These are phyloP conservation scores for Paraphoma sp. DNA, from an alignment of 2,329 filamentous ascomycete species.

Conservation along the genomic window DNA sequence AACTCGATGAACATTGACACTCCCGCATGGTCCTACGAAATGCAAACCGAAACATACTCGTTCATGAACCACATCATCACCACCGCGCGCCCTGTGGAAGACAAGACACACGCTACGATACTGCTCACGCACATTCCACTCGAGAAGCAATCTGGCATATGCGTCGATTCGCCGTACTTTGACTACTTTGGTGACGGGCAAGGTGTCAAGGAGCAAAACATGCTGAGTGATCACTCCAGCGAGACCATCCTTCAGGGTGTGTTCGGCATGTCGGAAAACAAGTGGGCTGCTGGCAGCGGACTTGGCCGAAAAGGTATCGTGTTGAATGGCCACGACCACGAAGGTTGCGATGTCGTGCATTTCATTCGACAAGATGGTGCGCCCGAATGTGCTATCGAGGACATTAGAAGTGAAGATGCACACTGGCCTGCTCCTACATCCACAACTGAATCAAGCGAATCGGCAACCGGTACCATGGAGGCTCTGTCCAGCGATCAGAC, in stretches of 20 bases:
- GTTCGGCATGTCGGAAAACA: slow-evolving; percentile 75
- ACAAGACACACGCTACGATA: slow-evolving; percentile 74
- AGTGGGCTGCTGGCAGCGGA: slow-evolving; percentile 65
- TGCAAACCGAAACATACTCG: slow-evolving; percentile 78
- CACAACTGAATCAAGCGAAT: slow-evolving; percentile 1
- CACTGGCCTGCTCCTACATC: slow-evolving; percentile 18
- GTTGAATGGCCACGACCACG: slow-evolving; percentile 93
- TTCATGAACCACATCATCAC: slow-evolving; percentile 76
- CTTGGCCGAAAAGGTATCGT: slow-evolving; percentile 77
- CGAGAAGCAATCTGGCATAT: slow-evolving; percentile 81
- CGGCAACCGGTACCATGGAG: not conserved
- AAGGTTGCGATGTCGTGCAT: slow-evolving; percentile 90
- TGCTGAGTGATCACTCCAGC: slow-evolving; percentile 76
- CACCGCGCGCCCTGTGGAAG: slow-evolving; percentile 65
- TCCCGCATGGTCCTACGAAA: slow-evolving; percentile 69
- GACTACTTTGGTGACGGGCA: slow-evolving; percentile 72
- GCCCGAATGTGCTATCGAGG: slow-evolving; percentile 12
- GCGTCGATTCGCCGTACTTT: slow-evolving; percentile 84
- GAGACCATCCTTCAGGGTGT: slow-evolving; percentile 79
- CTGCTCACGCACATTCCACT: slow-evolving; percentile 92
- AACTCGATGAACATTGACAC: slow-evolving; percentile 95
- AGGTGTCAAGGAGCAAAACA: slow-evolving; percentile 88
- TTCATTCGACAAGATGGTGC: slow-evolving; percentile 51
- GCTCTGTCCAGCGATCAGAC: slow-evolving; percentile 1
- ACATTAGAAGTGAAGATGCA: slow-evolving; percentile 16